A percentile compares a stretch with the other conserved stretches of the same genome.
Conservation (phyloP, 192 early-diverging fungal genomes). For the Gryganskiella cystojenkinii region DNA sequence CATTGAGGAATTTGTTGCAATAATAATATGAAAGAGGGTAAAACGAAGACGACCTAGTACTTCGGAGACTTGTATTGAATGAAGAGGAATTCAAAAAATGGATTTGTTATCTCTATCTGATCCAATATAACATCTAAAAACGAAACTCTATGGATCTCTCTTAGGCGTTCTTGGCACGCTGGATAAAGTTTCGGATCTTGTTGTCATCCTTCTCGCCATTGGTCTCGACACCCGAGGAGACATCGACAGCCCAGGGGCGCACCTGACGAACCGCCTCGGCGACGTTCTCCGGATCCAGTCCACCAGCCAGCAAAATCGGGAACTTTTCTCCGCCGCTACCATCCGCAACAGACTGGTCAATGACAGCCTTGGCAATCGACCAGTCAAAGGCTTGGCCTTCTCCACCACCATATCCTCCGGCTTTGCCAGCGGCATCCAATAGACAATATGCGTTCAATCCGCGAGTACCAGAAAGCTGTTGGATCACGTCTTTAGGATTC, state of each 20-base stretch:
- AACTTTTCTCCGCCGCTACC: constrained; percentile 27
- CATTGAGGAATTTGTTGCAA: too few relatives aligned
- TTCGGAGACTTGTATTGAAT: too few relatives aligned
- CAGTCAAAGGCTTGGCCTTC: constrained; percentile 89
- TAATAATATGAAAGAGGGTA: too few relatives aligned
- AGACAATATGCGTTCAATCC: constrained; percentile 65
- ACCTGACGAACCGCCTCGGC: constrained; percentile 73
- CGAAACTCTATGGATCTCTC: too few relatives aligned
- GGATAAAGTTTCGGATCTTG: constrained; percentile 82
- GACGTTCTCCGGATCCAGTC: constrained; percentile 88
- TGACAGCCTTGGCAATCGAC: constrained; percentile 69
- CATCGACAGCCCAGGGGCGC: constrained; percentile 90
- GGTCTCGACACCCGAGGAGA: constrained; percentile 92
- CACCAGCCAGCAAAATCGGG: constrained; percentile 91
- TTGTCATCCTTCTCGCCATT: constrained; percentile 80
- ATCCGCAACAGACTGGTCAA: constrained; percentile 51
- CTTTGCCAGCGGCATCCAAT: constrained; percentile 74
- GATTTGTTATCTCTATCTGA: too few relatives aligned
- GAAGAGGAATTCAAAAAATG: too few relatives aligned
- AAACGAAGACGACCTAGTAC: too few relatives aligned
- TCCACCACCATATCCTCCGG: constrained; percentile 76
- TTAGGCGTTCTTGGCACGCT: constrained; percentile 65
- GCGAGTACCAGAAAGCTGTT: constrained; percentile 46
- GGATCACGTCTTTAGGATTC: constrained; percentile 54
- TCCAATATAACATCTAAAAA: too few relatives aligned